Evolutionary conservation across 2,329 filamentous ascomycete species (phyloP).

Genomic region (Trematosphaeria pertusa): DNA sequence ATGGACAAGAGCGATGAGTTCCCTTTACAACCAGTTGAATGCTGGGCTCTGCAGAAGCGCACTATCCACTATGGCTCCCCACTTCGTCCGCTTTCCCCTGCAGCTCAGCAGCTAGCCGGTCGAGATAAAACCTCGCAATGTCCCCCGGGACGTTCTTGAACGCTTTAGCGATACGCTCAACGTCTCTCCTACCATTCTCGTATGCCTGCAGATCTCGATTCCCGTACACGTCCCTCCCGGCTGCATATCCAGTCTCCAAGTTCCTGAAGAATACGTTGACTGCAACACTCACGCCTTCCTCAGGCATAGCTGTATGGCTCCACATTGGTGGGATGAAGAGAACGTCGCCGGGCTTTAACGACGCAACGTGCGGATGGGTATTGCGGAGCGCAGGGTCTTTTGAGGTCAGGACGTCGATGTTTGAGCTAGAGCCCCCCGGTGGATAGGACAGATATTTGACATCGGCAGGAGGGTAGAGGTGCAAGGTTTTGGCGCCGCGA

Average conservation of each 20-base stretch:
- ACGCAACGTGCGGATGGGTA: conserved; percentile 70
- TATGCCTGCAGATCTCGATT: conserved; percentile 86
- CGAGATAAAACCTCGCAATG: conserved; percentile 76
- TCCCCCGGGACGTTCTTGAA: conserved; percentile 72
- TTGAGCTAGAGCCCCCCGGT: conserved; percentile 81
- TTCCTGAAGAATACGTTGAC: conserved; percentile 91
- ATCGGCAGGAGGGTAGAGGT: conserved; percentile 81
- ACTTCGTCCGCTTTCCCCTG: no score
- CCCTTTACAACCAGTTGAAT: no score
- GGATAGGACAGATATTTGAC: conserved; percentile 73
- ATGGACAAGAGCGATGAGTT: no score
- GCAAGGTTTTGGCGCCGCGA: conserved; percentile 72
- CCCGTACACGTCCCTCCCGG: conserved; percentile 83
- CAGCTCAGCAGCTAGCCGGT: conserved; percentile 74
- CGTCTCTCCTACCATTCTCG: conserved; percentile 77
- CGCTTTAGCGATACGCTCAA: conserved; percentile 69
- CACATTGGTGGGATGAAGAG: conserved; percentile 84
- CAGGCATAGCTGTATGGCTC: conserved; percentile 74
- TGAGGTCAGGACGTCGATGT: conserved; percentile 70
- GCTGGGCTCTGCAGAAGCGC: no score
- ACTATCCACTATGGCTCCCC: no score
- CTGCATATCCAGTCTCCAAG: conserved; percentile 70
- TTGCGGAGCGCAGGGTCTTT: conserved; percentile 27
- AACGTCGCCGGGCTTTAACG: conserved; percentile 74
- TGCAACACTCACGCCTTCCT: conserved; percentile 68